Conservation (phyloP, 1,284 basidiomycete genomes). For the Papiliotrema flavescens region DNA sequence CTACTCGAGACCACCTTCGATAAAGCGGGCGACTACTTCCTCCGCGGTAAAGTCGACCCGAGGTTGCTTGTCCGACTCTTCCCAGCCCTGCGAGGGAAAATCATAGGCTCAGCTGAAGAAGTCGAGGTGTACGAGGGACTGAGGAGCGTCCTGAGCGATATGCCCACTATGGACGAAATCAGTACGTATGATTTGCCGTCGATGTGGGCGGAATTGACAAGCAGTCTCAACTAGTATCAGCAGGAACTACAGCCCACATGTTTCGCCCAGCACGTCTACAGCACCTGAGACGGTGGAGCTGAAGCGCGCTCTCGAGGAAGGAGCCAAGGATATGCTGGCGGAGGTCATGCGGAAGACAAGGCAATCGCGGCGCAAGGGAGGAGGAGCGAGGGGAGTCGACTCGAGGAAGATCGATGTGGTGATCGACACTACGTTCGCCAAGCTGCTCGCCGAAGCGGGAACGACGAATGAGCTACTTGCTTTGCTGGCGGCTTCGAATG, state of each 20-base stretch:
- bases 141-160: constrained; percentile 28
- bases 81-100: constrained; percentile 39
- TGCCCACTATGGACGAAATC: constrained; percentile 43
- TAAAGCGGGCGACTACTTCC: constrained; percentile 45
- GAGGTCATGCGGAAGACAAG: constrained; percentile 50
- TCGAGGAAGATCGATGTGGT: constrained; percentile 52
- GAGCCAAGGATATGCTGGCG: constrained; percentile 43
- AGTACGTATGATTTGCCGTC: constrained; percentile 35
- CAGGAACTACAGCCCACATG: constrained; percentile 47
- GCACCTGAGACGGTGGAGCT: constrained; percentile 39
- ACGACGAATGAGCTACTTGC: constrained; percentile 62
- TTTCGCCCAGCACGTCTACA: constrained; percentile 37
- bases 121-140: constrained; percentile 47
- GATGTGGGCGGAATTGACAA: constrained; percentile 4
- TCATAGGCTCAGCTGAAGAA: constrained; percentile 43
- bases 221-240: constrained; percentile 42
- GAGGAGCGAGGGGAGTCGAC: constrained; percentile 33
- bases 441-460: constrained; percentile 64
- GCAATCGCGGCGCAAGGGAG: constrained; percentile 40
- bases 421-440: constrained; percentile 76
- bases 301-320: constrained; percentile 31
- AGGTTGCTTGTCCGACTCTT: constrained; percentile 50
- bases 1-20: constrained; percentile 47
- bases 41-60: constrained; percentile 44
- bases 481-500: constrained; percentile 60